A percentile compares a stretch with the other conserved stretches of the same genome.
Conservation (phyloP, 2,329 filamentous ascomycete genomes). For the Xylaria sp. region DNA sequence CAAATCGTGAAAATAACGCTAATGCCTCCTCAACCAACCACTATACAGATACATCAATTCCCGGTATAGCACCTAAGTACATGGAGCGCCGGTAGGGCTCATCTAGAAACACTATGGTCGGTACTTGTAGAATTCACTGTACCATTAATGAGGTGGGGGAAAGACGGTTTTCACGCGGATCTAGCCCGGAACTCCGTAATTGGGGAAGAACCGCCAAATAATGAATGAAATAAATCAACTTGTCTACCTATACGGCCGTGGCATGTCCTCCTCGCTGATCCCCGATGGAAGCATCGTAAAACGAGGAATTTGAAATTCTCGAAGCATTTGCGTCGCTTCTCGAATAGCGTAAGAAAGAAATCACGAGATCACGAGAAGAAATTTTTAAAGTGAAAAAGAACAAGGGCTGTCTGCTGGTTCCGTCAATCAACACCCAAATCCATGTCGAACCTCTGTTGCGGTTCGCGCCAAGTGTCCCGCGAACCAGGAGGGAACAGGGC, state of each 20-base stretch:
- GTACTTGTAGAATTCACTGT: slow-evolving; percentile 3
- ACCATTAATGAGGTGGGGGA: slow-evolving; percentile 23
- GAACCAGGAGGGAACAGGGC: slow-evolving; percentile 1
- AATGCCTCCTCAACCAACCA: background rate
- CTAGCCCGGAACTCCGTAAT: slow-evolving; percentile 29
- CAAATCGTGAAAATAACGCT: background rate
- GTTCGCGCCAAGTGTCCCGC: slow-evolving; percentile 18
- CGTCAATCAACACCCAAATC: background rate
- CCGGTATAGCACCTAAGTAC: background rate
- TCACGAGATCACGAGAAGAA: slow-evolving; percentile 22
- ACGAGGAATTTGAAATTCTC: slow-evolving; percentile 6
- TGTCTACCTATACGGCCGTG: background rate
- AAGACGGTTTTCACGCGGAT: slow-evolving; percentile 19
- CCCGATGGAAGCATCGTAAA: background rate
- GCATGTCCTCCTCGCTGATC: background rate
- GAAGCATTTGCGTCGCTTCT: background rate
- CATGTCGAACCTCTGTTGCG: background rate
- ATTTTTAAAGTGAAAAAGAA: background rate
- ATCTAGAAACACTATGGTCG: background rate
- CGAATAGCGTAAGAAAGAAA: background rate
- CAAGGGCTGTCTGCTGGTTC: background rate
- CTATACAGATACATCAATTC: background rate
- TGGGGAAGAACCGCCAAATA: slow-evolving; percentile 11
- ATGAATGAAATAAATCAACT: background rate
- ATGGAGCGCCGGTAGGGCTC: background rate